Base-by-base conservation (phyloP, 192 early-diverging fungal genomes). In the Podila epigama region DNA sequence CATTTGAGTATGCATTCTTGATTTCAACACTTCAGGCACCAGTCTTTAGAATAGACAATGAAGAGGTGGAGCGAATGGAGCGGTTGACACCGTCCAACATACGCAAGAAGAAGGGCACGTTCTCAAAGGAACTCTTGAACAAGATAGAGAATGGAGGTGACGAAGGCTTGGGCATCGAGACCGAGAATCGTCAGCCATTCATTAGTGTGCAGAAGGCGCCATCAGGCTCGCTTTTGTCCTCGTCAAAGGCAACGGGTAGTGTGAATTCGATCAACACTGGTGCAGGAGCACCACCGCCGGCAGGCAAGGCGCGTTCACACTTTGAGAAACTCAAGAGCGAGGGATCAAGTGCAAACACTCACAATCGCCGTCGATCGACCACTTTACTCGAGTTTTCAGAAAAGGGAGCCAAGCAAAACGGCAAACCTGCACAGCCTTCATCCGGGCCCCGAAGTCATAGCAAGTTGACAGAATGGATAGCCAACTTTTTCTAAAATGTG, bases 1-100 rank as follows among this genome's bases (percentile, higher is more conserved):
- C 86, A 7, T 79, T 81, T 48, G 85, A 88, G 60, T 70, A 86
- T 36, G 80, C 86, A 0, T 88, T 88, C 62, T 71, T 88, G 29
- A 81, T 88, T 22, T 81, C 83, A 15, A 75, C 82, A 29, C 55
- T 86, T 40, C 81, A 88, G 62, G 72, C 72, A 13, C 65, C 72
- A 33, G 59, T 75, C 15, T 68, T 75, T 54, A 67, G 65, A 35
- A 51, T 58, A 25, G 72, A 68, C 34, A 63, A 63, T 20, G 70
- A 75, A 34, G 53, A 62, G 8, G n/a, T n/a, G n/a, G 58, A 55
- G 31, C 35, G 63, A 4, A 42, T 57, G 18, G 56, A 65, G 32
- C 48, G 40, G 0, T 13, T 73, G 39, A 66, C 63, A 8, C 58
- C 70, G 10, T 51, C 58, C 3, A 61, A 51, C 27, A 61, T 73